phyloP scores from a whole-genome alignment of 495 filamentous ascomycete genomes.

The Cairneyella variabilis region DNA sequence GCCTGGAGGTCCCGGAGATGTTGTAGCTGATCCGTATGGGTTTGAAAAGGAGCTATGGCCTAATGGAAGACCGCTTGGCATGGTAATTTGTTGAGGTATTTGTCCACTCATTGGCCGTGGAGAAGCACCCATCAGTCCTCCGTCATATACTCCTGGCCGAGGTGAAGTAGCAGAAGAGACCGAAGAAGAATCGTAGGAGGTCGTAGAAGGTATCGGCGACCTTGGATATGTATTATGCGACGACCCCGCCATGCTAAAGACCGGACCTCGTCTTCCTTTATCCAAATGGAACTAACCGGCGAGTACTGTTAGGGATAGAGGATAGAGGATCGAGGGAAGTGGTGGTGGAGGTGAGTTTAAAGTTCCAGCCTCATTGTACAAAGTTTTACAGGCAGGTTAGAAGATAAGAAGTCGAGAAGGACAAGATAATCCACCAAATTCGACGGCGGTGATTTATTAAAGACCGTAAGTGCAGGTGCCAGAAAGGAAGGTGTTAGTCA shows the following conservation, averaged over 20 bases:
- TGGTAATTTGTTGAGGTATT: slow-evolving; percentile 19
- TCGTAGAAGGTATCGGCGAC: slow-evolving; percentile 48
- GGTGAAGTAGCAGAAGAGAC: slow-evolving; percentile 54
- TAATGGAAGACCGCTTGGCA: slow-evolving; percentile 8
- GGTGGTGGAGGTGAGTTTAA: slow-evolving; percentile 6
- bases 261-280: slow-evolving; percentile 11
- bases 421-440: no score
- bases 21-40: slow-evolving; percentile 21
- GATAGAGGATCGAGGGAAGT: slow-evolving; percentile 4
- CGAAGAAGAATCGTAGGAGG: slow-evolving; percentile 52
- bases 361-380: slow-evolving; percentile 20
- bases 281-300: slow-evolving; percentile 14
- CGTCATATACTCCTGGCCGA: slow-evolving; percentile 38
- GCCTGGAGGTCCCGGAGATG: slow-evolving; percentile 33
- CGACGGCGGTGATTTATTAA: background rate
- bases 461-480: background rate
- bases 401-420: no score
- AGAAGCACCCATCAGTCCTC: slow-evolving; percentile 39
- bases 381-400: slow-evolving; percentile 1
- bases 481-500: slow-evolving; percentile 13
- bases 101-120: slow-evolving; percentile 23
- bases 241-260: slow-evolving; percentile 47
- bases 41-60: slow-evolving; percentile 20
- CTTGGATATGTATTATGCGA: slow-evolving; percentile 49
- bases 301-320: slow-evolving; percentile 4